Evolutionary conservation across 768 basidiomycete genomes (phyloP).

Genomic region (Naganishia onofrii): DNA sequence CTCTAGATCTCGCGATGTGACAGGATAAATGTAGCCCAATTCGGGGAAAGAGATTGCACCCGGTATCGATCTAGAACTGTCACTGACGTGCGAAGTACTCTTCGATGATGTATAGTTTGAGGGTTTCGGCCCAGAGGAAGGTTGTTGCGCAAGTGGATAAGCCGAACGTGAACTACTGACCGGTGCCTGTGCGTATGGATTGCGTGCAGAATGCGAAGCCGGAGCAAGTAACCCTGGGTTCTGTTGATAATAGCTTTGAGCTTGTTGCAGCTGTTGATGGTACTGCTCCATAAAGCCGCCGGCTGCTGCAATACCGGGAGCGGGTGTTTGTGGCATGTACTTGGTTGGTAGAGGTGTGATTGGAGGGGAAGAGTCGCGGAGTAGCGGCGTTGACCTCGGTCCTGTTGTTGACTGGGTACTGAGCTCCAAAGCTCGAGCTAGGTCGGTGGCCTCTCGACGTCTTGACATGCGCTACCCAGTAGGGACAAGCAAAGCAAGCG

Average conservation of each 20-base stretch:
- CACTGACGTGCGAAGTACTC: conserved; percentile 13
- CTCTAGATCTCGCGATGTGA: not conserved
- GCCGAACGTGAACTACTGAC: not conserved
- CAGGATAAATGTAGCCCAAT: not conserved
- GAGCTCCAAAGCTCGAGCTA: conserved; percentile 21
- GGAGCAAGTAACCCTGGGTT: conserved; percentile 10
- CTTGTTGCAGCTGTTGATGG: conserved; percentile 24
- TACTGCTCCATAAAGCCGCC: conserved; percentile 22
- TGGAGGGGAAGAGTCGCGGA: conserved; percentile 11
- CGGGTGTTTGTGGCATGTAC: conserved; percentile 6
- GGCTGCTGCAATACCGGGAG: not conserved
- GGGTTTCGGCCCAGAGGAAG: not conserved
- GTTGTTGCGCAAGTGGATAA: not conserved
- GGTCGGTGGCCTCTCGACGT: conserved; percentile 18
- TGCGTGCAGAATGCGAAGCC: conserved; percentile 4
- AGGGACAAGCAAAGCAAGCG: not conserved
- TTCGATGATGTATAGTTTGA: not conserved
- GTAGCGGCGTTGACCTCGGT: conserved; percentile 5
- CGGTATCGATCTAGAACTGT: conserved; percentile 13
- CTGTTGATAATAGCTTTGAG: conserved; percentile 24
- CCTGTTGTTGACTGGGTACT: conserved; percentile 13
- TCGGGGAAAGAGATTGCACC: conserved; percentile 8
- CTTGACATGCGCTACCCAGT: conserved; percentile 18
- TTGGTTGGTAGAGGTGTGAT: conserved; percentile 14
- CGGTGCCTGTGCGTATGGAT: not conserved